Evolutionary conservation across 2,329 filamentous ascomycete species (phyloP).

Genomic region (Calonectria leucothoes): DNA sequence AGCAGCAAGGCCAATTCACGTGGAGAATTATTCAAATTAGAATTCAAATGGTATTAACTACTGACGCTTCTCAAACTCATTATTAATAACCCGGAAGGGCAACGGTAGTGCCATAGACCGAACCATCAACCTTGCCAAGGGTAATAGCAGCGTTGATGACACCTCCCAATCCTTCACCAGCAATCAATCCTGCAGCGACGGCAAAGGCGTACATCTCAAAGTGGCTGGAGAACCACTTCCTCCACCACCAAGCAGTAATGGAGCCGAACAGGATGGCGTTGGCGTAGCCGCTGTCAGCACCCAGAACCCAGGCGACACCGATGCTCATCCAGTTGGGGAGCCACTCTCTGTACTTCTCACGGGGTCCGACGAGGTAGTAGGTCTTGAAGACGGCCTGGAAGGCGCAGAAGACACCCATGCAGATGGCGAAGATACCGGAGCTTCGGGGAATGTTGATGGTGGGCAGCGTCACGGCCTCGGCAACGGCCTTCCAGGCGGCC

Average conservation of each 20-base stretch:
- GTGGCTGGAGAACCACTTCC: slow-evolving; percentile 58
- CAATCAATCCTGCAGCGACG: slow-evolving; percentile 70
- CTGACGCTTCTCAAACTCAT: not conserved
- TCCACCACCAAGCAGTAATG: slow-evolving; percentile 64
- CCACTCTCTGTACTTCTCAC: slow-evolving; percentile 66
- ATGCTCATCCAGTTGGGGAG: slow-evolving; percentile 74
- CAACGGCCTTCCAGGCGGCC: slow-evolving; percentile 74
- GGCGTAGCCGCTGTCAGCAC: slow-evolving; percentile 64
- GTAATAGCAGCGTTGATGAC: slow-evolving; percentile 66
- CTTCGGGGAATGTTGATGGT: slow-evolving; percentile 66
- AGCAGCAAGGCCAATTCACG: not conserved
- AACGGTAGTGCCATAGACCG: slow-evolving; percentile 33
- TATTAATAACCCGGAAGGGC: slow-evolving; percentile 26
- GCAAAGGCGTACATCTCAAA: slow-evolving; percentile 70
- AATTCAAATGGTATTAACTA: slow-evolving; percentile 3
- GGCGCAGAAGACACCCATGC: slow-evolving; percentile 62
- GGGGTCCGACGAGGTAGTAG: slow-evolving; percentile 62
- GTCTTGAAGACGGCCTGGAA: slow-evolving; percentile 65
- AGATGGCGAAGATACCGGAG: slow-evolving; percentile 67
- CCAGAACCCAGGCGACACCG: slow-evolving; percentile 69
- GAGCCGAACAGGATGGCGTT: slow-evolving; percentile 69
- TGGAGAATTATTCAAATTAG: not conserved
- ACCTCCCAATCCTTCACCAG: slow-evolving; percentile 72
- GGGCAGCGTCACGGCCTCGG: slow-evolving; percentile 68
- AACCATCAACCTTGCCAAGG: slow-evolving; percentile 48